Evolutionary conservation across 108 stramenopile species (phyloP).

Genomic region (Cylindrotheca fusiformis): DNA sequence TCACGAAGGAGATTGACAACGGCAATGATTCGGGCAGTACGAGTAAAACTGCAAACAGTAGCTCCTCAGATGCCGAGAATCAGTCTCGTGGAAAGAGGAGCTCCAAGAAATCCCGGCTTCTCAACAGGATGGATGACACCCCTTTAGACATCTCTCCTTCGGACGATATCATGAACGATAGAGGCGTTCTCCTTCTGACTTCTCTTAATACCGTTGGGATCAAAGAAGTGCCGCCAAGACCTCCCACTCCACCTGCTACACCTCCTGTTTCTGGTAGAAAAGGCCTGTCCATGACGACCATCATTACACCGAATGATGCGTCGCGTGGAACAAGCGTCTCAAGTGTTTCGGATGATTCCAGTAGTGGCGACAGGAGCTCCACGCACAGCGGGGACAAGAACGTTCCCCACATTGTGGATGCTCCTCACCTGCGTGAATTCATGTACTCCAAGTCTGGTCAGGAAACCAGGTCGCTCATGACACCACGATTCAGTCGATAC

Average conservation of each 20-base stretch:
- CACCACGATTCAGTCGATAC: background rate
- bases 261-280: background rate
- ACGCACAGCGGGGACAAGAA: background rate
- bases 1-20: constrained; percentile 8
- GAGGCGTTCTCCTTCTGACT: constrained; percentile 14
- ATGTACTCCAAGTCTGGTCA: background rate
- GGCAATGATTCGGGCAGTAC: background rate
- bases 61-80: constrained; percentile 17
- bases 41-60: background rate
- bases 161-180: constrained; percentile 16
- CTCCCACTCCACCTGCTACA: constrained; percentile 1
- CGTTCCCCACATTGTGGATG: background rate
- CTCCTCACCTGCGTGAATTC: background rate
- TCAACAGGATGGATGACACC: constrained; percentile 30
- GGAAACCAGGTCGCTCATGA: background rate
- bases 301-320: background rate
- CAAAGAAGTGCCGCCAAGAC: background rate
- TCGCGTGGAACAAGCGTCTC: background rate
- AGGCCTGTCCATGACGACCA: background rate
- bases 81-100: constrained; percentile 15
- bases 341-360: background rate
- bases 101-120: constrained; percentile 31
- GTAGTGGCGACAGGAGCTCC: background rate
- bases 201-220: constrained; percentile 10
- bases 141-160: too few relatives aligned